A percentile compares a stretch with the other conserved stretches of the same genome.
phyloP scores from a whole-genome alignment of 1,284 basidiomycete species.

The Quambalaria eucalypti region DNA sequence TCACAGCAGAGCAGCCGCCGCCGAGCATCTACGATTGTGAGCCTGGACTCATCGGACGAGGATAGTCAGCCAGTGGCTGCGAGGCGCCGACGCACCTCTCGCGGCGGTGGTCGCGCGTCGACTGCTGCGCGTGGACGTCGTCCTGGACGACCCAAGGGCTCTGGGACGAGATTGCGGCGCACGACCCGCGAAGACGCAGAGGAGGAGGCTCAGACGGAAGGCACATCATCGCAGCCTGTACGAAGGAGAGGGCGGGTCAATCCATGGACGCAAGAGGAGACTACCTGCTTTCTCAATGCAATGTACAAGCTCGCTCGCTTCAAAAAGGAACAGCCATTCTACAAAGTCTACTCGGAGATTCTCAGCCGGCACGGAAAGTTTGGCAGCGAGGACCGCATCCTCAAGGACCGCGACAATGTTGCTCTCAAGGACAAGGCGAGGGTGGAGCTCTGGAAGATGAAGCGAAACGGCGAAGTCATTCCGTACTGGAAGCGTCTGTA shows the following conservation, averaged over 20 bases:
- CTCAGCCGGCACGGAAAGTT: not conserved
- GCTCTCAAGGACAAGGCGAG: not conserved
- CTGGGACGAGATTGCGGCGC: no score
- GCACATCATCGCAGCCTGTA: not conserved
- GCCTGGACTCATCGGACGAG: not conserved
- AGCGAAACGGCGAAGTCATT: not conserved
- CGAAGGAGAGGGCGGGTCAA: not conserved
- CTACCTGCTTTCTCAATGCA: not conserved
- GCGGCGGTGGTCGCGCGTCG: not conserved
- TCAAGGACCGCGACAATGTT: not conserved
- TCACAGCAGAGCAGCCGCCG: not conserved
- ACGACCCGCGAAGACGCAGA: not conserved
- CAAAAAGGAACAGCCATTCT: not conserved
- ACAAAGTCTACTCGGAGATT: not conserved
- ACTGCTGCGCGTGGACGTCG: no score
- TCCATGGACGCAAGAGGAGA: not conserved
- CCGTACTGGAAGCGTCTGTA: not conserved
- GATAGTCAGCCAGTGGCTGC: no score
- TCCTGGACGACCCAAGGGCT: no score
- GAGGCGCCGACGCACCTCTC: not conserved
- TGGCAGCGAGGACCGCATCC: not conserved
- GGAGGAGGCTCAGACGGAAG: not conserved
- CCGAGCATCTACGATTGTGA: not conserved
- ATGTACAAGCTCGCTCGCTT: not conserved
- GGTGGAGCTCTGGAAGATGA: not conserved